Conservation (phyloP, 352 stramenopile species). For the Globisporangium acanthophoron region DNA sequence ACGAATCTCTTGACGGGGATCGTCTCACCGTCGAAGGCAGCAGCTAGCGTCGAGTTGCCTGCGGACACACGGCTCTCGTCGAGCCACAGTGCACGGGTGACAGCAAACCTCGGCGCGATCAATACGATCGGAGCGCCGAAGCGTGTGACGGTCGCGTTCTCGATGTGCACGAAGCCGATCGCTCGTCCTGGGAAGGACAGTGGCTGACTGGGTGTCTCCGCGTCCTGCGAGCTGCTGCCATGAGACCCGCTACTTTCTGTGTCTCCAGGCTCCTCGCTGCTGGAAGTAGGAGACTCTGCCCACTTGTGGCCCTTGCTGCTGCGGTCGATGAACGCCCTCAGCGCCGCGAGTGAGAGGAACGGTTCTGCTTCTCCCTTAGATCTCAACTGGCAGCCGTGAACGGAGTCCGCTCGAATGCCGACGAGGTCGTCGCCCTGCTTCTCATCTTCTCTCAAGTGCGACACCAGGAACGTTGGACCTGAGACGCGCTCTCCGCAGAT, state of each 20-base stretch:
- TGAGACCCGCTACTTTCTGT: background rate
- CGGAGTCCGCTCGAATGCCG: background rate
- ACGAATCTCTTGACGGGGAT: conserved; percentile 4
- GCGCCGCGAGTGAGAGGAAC: background rate
- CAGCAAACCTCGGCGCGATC: conserved; percentile 6
- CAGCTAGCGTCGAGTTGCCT: background rate
- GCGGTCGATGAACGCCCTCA: background rate
- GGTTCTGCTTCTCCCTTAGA: background rate
- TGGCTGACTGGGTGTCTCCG: background rate
- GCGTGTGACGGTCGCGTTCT: background rate
- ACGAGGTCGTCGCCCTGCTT: background rate
- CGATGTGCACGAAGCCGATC: background rate
- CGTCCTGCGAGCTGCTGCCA: background rate
- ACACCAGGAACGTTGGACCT: background rate
- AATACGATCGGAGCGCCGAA: conserved; percentile 1
- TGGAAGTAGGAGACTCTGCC: background rate
- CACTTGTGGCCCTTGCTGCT: background rate
- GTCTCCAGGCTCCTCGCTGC: too few species aligned
- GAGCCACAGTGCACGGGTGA: conserved; percentile 3
- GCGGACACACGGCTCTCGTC: background rate
- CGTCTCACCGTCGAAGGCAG: background rate
- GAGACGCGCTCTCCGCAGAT: background rate
- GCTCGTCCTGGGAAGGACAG: background rate
- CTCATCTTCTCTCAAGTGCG: background rate
- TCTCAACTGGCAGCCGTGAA: background rate